Conservation (phyloP, 2,329 filamentous ascomycete species). For the Alternaria sp. region DNA sequence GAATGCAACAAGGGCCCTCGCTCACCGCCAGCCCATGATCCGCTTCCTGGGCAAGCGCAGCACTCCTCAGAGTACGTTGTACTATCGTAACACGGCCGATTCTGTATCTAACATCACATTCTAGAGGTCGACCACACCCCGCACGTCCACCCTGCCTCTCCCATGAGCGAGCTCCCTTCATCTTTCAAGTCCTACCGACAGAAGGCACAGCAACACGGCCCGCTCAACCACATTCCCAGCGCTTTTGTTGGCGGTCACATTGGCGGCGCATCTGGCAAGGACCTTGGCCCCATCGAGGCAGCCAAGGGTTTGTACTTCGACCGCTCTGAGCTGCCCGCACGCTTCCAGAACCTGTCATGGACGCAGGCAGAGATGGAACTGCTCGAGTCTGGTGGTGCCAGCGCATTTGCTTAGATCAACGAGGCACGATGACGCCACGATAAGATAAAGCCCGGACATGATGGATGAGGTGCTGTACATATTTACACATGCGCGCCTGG, state of each 20-base stretch:
- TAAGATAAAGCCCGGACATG: slow-evolving; percentile 23
- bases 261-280: slow-evolving; percentile 71
- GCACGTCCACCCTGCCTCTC: slow-evolving; percentile 75
- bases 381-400: slow-evolving; percentile 90
- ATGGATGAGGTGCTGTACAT: slow-evolving; percentile 33
- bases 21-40: slow-evolving; percentile 61
- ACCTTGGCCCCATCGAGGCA: slow-evolving; percentile 76
- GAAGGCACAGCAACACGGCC: slow-evolving; percentile 79
- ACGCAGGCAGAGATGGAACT: slow-evolving; percentile 90
- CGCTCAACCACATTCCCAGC: slow-evolving; percentile 59
- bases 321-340: slow-evolving; percentile 81
- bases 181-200: slow-evolving; percentile 80
- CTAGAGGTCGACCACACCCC: slow-evolving; percentile 78
- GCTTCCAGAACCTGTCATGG: slow-evolving; percentile 81
- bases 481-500: slow-evolving; percentile 28
- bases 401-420: slow-evolving; percentile 60
- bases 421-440: slow-evolving; percentile 22
- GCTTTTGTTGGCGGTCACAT: slow-evolving; percentile 50
- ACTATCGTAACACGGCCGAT: background rate
- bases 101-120: slow-evolving; percentile 21
- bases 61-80: slow-evolving; percentile 55
- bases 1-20: slow-evolving; percentile 58
- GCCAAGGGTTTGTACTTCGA: slow-evolving; percentile 84
- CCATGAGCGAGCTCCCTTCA: slow-evolving; percentile 69
- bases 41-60: slow-evolving; percentile 61